Conservation (phyloP, 1,284 basidiomycete species). For the Schizophyllum commune region DNA sequence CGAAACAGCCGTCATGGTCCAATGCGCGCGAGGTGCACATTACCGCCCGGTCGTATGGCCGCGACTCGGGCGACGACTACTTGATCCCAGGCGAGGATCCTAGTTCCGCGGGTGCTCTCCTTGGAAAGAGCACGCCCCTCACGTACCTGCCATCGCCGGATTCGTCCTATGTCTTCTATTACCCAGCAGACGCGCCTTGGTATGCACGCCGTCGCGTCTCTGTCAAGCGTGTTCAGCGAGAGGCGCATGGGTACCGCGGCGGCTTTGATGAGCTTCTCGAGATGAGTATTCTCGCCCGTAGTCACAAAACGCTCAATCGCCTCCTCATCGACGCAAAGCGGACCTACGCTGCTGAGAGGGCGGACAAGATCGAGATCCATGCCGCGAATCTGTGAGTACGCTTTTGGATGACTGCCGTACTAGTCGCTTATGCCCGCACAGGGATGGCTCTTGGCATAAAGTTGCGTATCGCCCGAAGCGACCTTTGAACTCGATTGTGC, state of each 20-base stretch:
- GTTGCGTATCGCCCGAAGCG: slow-evolving; percentile 56
- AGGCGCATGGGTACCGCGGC: slow-evolving; percentile 24
- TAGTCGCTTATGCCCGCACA: slow-evolving; percentile 8
- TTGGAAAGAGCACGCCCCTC: slow-evolving; percentile 24
- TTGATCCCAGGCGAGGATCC: slow-evolving; percentile 30
- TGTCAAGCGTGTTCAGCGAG: slow-evolving; percentile 28
- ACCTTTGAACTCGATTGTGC: slow-evolving; percentile 53
- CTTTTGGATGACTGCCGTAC: not conserved
- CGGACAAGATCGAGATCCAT: slow-evolving; percentile 48
- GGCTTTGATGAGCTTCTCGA: slow-evolving; percentile 27
- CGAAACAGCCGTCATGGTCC: slow-evolving; percentile 43
- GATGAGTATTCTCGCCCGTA: slow-evolving; percentile 45
- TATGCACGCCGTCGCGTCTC: slow-evolving; percentile 41
- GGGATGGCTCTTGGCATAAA: slow-evolving; percentile 41
- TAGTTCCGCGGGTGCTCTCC: slow-evolving; percentile 5
- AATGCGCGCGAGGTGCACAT: slow-evolving; percentile 45
- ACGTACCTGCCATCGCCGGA: slow-evolving; percentile 40
- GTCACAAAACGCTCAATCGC: slow-evolving; percentile 37
- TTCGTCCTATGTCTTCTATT: slow-evolving; percentile 30
- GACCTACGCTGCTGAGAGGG: slow-evolving; percentile 40
- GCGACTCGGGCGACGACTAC: slow-evolving; percentile 21
- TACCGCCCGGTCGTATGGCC: slow-evolving; percentile 33
- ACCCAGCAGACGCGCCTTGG: slow-evolving; percentile 21
- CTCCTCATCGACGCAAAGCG: slow-evolving; percentile 52
- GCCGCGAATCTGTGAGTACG: slow-evolving; percentile 34